phyloP scores from a whole-genome alignment of 2,329 filamentous ascomycete species.

The Pestalotiopsis sp. region DNA sequence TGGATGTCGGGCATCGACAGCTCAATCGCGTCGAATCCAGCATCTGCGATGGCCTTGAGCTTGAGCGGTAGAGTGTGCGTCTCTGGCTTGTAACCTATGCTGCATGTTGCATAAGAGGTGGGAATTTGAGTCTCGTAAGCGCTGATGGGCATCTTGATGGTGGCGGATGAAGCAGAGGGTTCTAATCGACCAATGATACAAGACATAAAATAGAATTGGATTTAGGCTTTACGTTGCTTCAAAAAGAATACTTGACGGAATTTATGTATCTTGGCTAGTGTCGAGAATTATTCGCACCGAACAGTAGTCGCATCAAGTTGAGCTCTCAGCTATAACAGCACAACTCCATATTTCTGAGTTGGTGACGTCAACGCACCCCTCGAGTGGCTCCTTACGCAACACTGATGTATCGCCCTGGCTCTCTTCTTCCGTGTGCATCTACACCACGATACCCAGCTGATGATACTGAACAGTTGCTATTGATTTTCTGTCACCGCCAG shows the following conservation, averaged over 20 bases:
- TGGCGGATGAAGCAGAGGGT: background rate
- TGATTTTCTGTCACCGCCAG: background rate
- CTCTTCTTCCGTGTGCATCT: background rate
- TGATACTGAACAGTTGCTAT: background rate
- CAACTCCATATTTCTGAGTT: background rate
- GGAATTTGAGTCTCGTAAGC: constrained; percentile 23
- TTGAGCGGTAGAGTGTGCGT: constrained; percentile 59
- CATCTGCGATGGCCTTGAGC: constrained; percentile 62
- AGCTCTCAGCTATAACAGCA: too few species aligned
- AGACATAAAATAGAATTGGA: background rate
- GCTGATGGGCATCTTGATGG: constrained; percentile 25
- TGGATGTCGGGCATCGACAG: constrained; percentile 74
- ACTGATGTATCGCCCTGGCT: background rate
- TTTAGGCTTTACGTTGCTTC: background rate
- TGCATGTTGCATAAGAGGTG: constrained; percentile 32
- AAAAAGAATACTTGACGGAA: background rate
- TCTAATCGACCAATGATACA: background rate
- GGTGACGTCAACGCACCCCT: background rate
- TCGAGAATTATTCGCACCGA: too few species aligned
- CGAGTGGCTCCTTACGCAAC: background rate
- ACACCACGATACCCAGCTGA: background rate
- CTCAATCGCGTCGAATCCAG: constrained; percentile 71
- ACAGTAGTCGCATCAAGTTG: too few species aligned
- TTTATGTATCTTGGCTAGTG: too few species aligned
- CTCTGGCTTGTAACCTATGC: constrained; percentile 28